A percentile compares a stretch with the other conserved stretches of the same genome.
These are phyloP conservation scores for Blastomyces parvus DNA, from an alignment of 2,329 filamentous ascomycete genomes.

Conservation along the genomic window DNA sequence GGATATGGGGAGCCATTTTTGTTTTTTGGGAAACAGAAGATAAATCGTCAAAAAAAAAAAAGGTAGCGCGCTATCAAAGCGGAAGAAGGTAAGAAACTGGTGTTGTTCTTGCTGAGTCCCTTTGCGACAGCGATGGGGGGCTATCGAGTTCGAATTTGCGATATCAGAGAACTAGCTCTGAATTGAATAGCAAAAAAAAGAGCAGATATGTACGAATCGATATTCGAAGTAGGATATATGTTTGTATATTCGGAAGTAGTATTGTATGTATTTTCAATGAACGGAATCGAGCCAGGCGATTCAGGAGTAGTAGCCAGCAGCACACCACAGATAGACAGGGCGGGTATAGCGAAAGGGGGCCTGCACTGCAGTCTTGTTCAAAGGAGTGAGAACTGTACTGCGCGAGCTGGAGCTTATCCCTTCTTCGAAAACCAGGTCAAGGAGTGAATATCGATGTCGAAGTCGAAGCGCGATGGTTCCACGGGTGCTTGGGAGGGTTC, in stretches of 20 bases:
- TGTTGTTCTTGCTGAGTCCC: neutral
- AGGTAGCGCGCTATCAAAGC: slow-evolving; percentile 7
- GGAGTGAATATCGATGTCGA: neutral
- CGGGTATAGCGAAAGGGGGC: neutral
- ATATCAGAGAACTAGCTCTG: slow-evolving; percentile 5
- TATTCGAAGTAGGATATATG: neutral
- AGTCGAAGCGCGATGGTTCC: too few species aligned
- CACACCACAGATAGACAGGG: neutral
- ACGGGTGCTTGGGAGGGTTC: neutral
- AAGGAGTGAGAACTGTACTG: neutral
- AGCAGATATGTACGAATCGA: neutral
- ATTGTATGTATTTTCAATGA: slow-evolving; percentile 5
- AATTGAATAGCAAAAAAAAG: neutral
- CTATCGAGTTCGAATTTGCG: neutral
- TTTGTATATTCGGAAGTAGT: neutral
- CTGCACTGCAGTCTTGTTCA: neutral
- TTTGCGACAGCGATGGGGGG: neutral
- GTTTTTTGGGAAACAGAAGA: neutral
- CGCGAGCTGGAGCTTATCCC: neutral
- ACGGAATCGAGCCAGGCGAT: slow-evolving; percentile 12
- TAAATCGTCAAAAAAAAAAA: neutral
- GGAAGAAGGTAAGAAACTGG: neutral
- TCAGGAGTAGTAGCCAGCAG: neutral
- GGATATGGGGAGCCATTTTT: slow-evolving; percentile 16
- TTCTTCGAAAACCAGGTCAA: neutral